Base-by-base conservation (phyloP, 2,329 filamentous ascomycete species). In the Phaeosphaeria sp. region DNA sequence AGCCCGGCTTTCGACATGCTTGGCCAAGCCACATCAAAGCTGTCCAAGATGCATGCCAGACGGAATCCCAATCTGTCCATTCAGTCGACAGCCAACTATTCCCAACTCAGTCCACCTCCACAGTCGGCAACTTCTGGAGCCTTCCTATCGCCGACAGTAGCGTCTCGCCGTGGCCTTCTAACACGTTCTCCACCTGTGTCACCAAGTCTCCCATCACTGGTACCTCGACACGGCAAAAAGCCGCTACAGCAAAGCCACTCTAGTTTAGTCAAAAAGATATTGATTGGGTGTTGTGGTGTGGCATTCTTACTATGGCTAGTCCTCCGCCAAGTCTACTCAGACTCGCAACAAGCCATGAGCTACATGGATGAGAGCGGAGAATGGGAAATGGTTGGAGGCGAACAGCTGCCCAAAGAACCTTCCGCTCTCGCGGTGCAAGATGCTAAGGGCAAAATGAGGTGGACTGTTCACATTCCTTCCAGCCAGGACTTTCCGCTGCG, bases 381-480 rank as follows among this genome's bases (percentile, higher is more conserved):
- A 49, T 89, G 87, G 72, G 88, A 91, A 67, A 87, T 91, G 82
- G 84, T 91, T 7, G 86, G 83, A 39, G 87, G 87, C 59, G 84
- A 87, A 59, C 81, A 81, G 43, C 75, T 92, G n/a, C 91, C 91
- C 0, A 83, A 89, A 25, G 87, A 91, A 60, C 89, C 91, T 0
- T 90, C 89, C 0, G 90, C 91, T 0, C 83, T 95, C 20, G 83
- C 91, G 6, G 82, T 93, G 46, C 86, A 83, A 15, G 90, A 93
- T 76, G 78, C 81, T 24, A 80, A 82, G 45, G 90, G 89, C 2
- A 84, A 83, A 51, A 81, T 87, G 11, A 89, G 86, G 73, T 96
- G 92, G 92, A 95, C 92, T 0, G 85, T 96, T 11, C 92, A 87
- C 1, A 93, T 96, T 39, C 92, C 92, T 0, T 81, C 83, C 6